Conservation (phyloP, 164 flowering plant genomes). For the Tinospora cordifolia region DNA sequence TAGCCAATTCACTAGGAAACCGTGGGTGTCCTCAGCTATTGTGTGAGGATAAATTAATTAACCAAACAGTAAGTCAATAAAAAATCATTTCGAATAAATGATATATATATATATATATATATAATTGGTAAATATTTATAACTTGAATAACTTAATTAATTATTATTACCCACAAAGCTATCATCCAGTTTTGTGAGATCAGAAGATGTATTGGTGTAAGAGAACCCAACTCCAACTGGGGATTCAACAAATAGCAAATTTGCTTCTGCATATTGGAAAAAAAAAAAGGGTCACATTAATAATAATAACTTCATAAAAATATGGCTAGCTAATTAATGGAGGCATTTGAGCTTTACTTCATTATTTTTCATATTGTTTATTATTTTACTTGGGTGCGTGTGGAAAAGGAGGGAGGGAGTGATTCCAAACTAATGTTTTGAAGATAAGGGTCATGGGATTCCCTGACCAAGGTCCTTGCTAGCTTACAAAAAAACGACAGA, state of each 20-base stretch:
- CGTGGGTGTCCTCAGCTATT: slow-evolving; percentile 59
- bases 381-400: too few species aligned
- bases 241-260: slow-evolving; percentile 75
- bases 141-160: too few species aligned
- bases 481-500: too few species aligned
- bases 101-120: too few species aligned
- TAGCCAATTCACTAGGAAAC: slow-evolving; percentile 59
- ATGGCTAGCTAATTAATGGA: too few species aligned
- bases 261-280: slow-evolving; percentile 41
- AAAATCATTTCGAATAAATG: neutral
- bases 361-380: too few species aligned
- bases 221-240: slow-evolving; percentile 76
- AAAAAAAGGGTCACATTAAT: neutral
- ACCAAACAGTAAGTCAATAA: neutral
- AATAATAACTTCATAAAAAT: neutral
- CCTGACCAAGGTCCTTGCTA: too few species aligned
- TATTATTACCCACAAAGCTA: slow-evolving; percentile 41
- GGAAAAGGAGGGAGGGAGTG: too few species aligned
- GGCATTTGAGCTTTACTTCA: too few species aligned
- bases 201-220: slow-evolving; percentile 62
- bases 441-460: too few species aligned
- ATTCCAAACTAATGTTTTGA: too few species aligned
- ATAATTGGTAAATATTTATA: too few species aligned
- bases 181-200: slow-evolving; percentile 48
- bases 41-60: neutral